Base-by-base conservation (phyloP, 345 rosid genomes). In the Cardamine chenopodiifolia region DNA sequence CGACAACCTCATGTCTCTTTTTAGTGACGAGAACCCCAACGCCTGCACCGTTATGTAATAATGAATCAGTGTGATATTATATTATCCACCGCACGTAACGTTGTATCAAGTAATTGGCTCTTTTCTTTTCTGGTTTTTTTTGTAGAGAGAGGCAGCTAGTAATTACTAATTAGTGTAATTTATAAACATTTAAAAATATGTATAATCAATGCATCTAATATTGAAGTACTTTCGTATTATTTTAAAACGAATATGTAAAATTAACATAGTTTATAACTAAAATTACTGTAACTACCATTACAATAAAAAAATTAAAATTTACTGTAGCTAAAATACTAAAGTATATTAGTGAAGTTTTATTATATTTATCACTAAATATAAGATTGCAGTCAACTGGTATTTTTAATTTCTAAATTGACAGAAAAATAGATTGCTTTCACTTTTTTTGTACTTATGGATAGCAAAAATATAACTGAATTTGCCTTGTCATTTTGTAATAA, bases 1-100 rank as follows among this genome's bases (percentile, higher is more conserved):
- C 6, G 84, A 85, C 66, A 58, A 34, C 68, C 15, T 75, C 56
- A 62, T 76, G 14, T 31, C 81, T 20, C 54, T 82, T 17, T 82
- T 82, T 55, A 85, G 88, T 34, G 88, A 85, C 44, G 88, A 85
- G 34, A 85, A 85, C 34, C 82, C 84, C 10, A 78, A 85, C 60
- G 84, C 85, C 48, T 85, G 88, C 72, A 75, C 83, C 52, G 19
- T 85, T 55, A 82, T 85, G 88, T 85, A 84, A 63, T 40, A 10
- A 42, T 10, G 3, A 52, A 28, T 15, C 23, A 20, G 58, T 18
- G 19, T 1, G 1, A 3, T 58, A 20, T 4, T 34, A 20, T 32
- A 14, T 23, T 32, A 59, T 71, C 11, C 14, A 71, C 67, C 48
- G 34, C 68, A 60, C 1, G 50, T 60, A 48, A 48, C 40, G 50